Conservation (phyloP, 148 eudicot species). For the Linanthus parryae region DNA sequence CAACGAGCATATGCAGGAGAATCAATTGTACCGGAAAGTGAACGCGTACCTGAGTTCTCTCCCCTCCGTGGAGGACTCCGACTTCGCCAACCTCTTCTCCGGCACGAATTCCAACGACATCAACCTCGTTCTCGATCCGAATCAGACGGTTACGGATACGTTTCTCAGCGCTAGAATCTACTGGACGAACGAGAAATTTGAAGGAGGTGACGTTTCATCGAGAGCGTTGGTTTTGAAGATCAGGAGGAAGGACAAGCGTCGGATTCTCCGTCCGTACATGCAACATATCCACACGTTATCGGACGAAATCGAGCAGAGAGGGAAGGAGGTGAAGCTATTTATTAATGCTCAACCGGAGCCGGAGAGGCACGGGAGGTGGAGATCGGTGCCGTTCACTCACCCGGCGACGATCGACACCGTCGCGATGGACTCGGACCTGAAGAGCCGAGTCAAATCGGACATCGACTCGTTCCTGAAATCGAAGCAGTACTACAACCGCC, state of each 20-base stretch:
- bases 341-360: slow-evolving; percentile 16
- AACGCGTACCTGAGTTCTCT: slow-evolving; percentile 43
- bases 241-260: slow-evolving; percentile 42
- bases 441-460: slow-evolving; percentile 30
- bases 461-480: slow-evolving; percentile 35
- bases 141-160: slow-evolving; percentile 32
- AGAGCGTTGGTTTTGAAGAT: slow-evolving; percentile 38
- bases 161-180: slow-evolving; percentile 36
- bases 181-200: slow-evolving; percentile 36
- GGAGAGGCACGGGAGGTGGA: slow-evolving; percentile 22
- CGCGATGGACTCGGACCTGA: slow-evolving; percentile 30
- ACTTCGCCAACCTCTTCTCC: slow-evolving; percentile 43
- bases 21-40: slow-evolving; percentile 39
- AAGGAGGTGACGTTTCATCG: slow-evolving; percentile 1
- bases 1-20: slow-evolving; percentile 49
- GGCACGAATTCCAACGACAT: slow-evolving; percentile 48
- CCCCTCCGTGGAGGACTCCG: slow-evolving; percentile 48
- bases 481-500: slow-evolving; percentile 32
- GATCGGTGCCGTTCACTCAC: slow-evolving; percentile 30
- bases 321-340: slow-evolving; percentile 30
- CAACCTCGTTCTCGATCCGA: slow-evolving; percentile 32
- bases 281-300: slow-evolving; percentile 46
- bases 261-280: slow-evolving; percentile 43
- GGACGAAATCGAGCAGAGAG: slow-evolving; percentile 42
- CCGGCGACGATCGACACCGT: slow-evolving; percentile 37